These are phyloP conservation scores for Claviceps pazoutovae DNA, from an alignment of 2,329 filamentous ascomycete genomes.

Conservation along the genomic window DNA sequence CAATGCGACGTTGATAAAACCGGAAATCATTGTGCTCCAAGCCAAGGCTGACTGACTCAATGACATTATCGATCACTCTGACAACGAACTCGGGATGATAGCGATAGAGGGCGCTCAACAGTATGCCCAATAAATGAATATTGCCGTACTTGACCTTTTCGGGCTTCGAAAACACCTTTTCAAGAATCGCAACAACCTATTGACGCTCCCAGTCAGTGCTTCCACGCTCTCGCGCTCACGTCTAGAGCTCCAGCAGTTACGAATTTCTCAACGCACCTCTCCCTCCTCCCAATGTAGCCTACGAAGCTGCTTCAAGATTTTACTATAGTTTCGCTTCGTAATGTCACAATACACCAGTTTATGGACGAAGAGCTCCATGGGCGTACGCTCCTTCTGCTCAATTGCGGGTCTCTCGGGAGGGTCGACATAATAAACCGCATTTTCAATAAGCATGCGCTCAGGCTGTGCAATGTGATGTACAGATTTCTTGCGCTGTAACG, in stretches of 20 bases:
- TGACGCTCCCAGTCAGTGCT: constrained; percentile 3
- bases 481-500: constrained; percentile 85
- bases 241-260: neutral
- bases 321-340: constrained; percentile 86
- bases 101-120: constrained; percentile 75
- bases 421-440: constrained; percentile 95
- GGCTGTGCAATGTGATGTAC: constrained; percentile 91
- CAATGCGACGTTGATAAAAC: constrained; percentile 85
- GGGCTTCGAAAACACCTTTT: constrained; percentile 90
- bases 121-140: constrained; percentile 81
- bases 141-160: constrained; percentile 97
- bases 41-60: constrained; percentile 78
- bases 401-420: constrained; percentile 88
- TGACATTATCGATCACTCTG: constrained; percentile 76
- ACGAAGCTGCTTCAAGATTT: constrained; percentile 84
- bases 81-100: constrained; percentile 89
- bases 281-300: constrained; percentile 95
- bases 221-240: neutral
- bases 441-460: constrained; percentile 96
- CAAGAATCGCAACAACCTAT: constrained; percentile 58
- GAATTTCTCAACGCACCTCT: constrained; percentile 40
- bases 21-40: constrained; percentile 96
- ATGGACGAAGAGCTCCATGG: constrained; percentile 82
- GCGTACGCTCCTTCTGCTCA: constrained; percentile 89
- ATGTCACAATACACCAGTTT: constrained; percentile 89